Evolutionary conservation across 306 rosid genomes (phyloP), one percentile per base, ranked within the genome.

Genomic region (Cucumis melo): DNA sequence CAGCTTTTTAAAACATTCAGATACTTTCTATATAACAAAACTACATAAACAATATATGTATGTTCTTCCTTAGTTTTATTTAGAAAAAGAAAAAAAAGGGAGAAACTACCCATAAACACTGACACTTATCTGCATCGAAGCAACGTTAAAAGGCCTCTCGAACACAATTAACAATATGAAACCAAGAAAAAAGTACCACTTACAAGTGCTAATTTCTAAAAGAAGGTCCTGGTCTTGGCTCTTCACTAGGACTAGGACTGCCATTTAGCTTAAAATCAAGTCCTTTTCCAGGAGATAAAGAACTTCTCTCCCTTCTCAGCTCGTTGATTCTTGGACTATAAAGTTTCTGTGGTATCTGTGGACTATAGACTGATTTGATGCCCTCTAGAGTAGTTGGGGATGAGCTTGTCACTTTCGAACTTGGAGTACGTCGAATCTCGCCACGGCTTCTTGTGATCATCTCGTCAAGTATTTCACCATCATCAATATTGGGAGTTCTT

Each of bases 361-460:
- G 98, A 71, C 98, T 93, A 79, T 67, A 67, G 55, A 85, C 78
- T 17, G 87, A 80, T 68, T 87, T 82, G 78, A 81, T 84, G 80
- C 78, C 93, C 73, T 85, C 93, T 16, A 60, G 14, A 6, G 87
- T 68, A 73, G 85, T 82, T 79, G 97, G 87, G 11, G 93, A 87
- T 54, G 96, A 86, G 78, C 97, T 89, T 27, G 91, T 84, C 54
- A 88, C 73, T 81, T 89, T 91, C 4, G 97, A 88, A 83, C 96
- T 87, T 44, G 87, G 96, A 14, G 87, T 81, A 79, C 54, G 87
- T 10, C 92, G 91, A 77, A 93, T 79, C 87, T 93, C 98, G 15
- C 97, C 97, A 10, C 98, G 93, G 86, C 98, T 90, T 81, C 93
- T 88, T 46, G 98, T 93, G 78, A 89, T 86, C 24, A 93, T 83